A percentile compares a stretch with the other conserved stretches of the same genome.
phyloP scores from a whole-genome alignment of 371 early-diverging fungal species.

The Choanephora cucurbitarum region DNA sequence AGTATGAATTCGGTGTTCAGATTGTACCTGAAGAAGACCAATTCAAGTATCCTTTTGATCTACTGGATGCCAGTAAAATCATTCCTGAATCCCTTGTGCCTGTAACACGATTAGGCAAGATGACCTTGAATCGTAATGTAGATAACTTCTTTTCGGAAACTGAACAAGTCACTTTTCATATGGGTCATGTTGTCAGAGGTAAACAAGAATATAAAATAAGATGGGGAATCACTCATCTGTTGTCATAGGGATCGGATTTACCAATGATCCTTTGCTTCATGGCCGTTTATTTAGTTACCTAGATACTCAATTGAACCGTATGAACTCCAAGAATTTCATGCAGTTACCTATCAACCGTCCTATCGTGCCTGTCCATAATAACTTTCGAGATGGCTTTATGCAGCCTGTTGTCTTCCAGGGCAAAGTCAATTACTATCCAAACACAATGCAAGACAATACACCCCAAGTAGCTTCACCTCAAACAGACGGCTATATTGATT shows the following conservation, averaged over 20 bases:
- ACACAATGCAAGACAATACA: conserved; percentile 32
- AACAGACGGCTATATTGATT: conserved; percentile 42
- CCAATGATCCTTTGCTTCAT: conserved; percentile 55
- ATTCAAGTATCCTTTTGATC: conserved; percentile 50
- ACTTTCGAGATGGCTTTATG: conserved; percentile 57
- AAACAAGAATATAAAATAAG: background rate
- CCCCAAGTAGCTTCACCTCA: conserved; percentile 23
- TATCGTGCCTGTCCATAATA: conserved; percentile 41
- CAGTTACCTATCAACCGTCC: conserved; percentile 59
- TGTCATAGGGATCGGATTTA: conserved; percentile 40
- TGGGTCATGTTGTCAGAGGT: conserved; percentile 50
- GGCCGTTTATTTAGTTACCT: conserved; percentile 56
- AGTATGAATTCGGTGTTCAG: conserved; percentile 55
- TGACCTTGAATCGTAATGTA: conserved; percentile 53
- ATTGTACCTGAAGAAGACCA: conserved; percentile 45
- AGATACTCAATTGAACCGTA: conserved; percentile 58
- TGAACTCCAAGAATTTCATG: conserved; percentile 49
- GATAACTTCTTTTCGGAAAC: conserved; percentile 61
- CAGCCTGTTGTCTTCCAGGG: conserved; percentile 31
- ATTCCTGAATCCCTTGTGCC: conserved; percentile 55
- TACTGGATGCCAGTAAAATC: conserved; percentile 60
- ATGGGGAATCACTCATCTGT: background rate
- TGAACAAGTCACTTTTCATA: conserved; percentile 53
- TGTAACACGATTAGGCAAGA: conserved; percentile 47
- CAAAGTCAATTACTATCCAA: conserved; percentile 36